Conservation (phyloP, 768 basidiomycete species). For the Polyporus arcularius region DNA sequence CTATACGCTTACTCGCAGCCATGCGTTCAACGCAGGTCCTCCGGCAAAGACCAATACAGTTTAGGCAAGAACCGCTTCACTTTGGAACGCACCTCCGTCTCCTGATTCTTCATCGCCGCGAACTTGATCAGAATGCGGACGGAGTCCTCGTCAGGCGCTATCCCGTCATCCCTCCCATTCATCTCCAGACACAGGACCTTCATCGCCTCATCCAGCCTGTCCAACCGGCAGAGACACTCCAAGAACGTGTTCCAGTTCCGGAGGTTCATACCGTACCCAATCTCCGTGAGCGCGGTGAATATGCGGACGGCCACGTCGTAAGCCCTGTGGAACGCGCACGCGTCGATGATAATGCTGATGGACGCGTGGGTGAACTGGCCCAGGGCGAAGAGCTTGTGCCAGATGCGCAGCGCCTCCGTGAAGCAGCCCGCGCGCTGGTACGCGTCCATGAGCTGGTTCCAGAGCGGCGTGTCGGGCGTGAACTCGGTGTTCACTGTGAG, state of each 20-base stretch:
- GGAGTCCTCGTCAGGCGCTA: constrained; percentile 51
- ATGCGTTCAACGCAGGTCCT: neutral
- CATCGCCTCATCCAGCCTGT: constrained; percentile 66
- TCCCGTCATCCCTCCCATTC: constrained; percentile 40
- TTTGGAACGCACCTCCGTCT: constrained; percentile 46
- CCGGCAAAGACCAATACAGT: constrained; percentile 29
- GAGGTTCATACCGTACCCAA: constrained; percentile 54
- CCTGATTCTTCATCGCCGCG: constrained; percentile 43
- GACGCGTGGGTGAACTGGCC: constrained; percentile 59
- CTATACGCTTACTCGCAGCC: too few relatives aligned
- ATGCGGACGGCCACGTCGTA: constrained; percentile 54
- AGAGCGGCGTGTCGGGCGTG: constrained; percentile 65
- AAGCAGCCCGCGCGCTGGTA: constrained; percentile 81
- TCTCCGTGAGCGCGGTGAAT: constrained; percentile 49
- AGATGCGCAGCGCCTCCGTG: constrained; percentile 71
- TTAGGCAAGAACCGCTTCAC: constrained; percentile 44
- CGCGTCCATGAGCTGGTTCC: constrained; percentile 88
- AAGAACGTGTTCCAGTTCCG: constrained; percentile 83
- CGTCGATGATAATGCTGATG: constrained; percentile 84
- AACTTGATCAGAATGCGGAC: constrained; percentile 58
- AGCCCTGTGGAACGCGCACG: constrained; percentile 67
- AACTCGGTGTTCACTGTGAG: constrained; percentile 80
- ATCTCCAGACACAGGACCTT: constrained; percentile 67
- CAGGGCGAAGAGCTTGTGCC: constrained; percentile 72
- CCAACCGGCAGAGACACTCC: constrained; percentile 81